Percentiles rank a stretch among this genome's conserved stretches.
Conservation (phyloP, 2,329 filamentous ascomycete species). For the Apiospora phragmitis region DNA sequence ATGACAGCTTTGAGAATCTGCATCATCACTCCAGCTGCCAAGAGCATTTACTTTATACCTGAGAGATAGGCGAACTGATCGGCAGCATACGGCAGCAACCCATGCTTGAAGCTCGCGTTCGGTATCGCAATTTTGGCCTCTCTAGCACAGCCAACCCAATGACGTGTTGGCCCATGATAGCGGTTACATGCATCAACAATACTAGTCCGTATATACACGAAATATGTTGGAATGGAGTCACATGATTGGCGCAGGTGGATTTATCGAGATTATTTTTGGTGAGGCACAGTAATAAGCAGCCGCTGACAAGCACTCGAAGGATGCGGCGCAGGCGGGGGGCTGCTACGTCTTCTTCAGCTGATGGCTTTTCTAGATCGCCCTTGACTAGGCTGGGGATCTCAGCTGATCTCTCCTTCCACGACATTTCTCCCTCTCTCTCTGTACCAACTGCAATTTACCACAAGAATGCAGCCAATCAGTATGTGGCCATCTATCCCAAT, state of each 20-base stretch:
- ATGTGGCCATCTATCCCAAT: no score
- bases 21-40: not conserved
- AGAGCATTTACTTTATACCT: not conserved
- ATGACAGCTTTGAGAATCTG: not conserved
- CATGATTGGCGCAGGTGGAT: not conserved
- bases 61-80: no score
- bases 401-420: no score
- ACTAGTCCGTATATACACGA: not conserved
- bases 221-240: not conserved
- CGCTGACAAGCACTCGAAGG: not conserved
- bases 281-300: not conserved
- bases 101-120: not conserved
- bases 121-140: not conserved
- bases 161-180: not conserved
- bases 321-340: not conserved
- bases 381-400: no score
- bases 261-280: not conserved
- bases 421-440: no score
- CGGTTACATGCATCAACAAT: not conserved
- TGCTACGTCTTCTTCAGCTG: not conserved
- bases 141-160: not conserved
- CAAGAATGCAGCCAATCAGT: no score
- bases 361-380: not conserved
- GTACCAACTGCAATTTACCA: no score
- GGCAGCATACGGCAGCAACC: not conserved